A percentile compares a stretch with the other conserved stretches of the same genome.
phyloP scores from a whole-genome alignment of 2,329 filamentous ascomycete genomes.

The Diaporthe sp. region DNA sequence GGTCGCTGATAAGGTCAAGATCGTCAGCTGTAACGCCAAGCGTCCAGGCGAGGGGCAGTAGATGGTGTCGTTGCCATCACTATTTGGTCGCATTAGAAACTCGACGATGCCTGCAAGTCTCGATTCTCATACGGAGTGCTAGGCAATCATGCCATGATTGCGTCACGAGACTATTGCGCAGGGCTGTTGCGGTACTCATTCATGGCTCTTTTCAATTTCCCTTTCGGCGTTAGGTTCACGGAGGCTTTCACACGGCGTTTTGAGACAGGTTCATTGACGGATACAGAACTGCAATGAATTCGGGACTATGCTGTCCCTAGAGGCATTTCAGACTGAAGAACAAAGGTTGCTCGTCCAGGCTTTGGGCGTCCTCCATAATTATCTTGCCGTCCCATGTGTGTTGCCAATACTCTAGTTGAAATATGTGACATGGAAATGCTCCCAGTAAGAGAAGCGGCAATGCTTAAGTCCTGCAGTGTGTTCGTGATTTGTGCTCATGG shows the following conservation, averaged over 20 bases:
- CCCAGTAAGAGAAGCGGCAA: background rate
- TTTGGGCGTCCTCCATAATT: background rate
- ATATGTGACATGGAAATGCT: background rate
- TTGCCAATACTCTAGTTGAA: background rate
- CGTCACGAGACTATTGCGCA: background rate
- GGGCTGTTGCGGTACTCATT: background rate
- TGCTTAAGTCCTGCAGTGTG: no score
- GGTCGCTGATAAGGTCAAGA: constrained; percentile 94
- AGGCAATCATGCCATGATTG: background rate
- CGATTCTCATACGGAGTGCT: background rate
- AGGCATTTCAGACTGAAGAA: constrained; percentile 12
- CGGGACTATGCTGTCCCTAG: background rate
- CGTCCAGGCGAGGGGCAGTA: constrained; percentile 60
- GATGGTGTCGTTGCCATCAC: background rate
- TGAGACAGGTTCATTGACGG: background rate
- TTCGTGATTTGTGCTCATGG: background rate
- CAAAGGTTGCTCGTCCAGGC: background rate
- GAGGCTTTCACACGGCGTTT: constrained; percentile 4
- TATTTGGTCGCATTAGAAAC: background rate
- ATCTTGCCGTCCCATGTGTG: background rate
- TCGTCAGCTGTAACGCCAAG: constrained; percentile 97
- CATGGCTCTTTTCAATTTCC: background rate
- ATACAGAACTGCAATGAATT: background rate
- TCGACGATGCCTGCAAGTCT: background rate
- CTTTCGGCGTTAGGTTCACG: constrained; percentile 22